Evolutionary conservation across 345 rosid genomes (phyloP).

Genomic region (Erysimum cheiranthoides): DNA sequence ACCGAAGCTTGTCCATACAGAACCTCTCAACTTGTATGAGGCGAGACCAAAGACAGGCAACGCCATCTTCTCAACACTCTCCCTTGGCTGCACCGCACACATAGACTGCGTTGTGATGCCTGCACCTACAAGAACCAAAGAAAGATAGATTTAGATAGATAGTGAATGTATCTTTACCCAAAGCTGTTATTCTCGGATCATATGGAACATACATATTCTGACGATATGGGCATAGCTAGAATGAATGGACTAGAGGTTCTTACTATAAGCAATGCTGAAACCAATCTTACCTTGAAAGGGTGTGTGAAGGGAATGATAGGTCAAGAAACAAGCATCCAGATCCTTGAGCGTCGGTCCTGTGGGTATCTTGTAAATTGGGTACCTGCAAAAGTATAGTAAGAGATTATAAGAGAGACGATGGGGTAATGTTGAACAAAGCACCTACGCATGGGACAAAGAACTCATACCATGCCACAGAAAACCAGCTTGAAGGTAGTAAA

Average conservation of each 20-base stretch:
- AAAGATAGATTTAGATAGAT: background rate
- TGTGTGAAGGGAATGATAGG: constrained; percentile 78
- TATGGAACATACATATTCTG: background rate
- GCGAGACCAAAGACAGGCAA: constrained; percentile 82
- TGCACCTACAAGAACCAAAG: constrained; percentile 41
- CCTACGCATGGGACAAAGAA: background rate
- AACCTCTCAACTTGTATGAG: constrained; percentile 77
- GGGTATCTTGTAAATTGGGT: constrained; percentile 94
- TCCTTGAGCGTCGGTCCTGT: constrained; percentile 87
- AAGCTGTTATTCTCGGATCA: background rate
- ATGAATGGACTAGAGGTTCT: constrained; percentile 1
- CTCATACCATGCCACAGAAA: constrained; percentile 92
- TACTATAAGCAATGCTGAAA: constrained; percentile 7
- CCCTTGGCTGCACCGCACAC: constrained; percentile 25
- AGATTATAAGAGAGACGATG: constrained; percentile 7
- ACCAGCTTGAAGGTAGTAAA: constrained; percentile 77
- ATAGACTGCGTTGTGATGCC: constrained; percentile 40
- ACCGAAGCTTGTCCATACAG: constrained; percentile 76
- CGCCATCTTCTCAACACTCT: constrained; percentile 48
- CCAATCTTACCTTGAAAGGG: constrained; percentile 56
- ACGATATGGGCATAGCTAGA: background rate
- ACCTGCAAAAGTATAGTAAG: constrained; percentile 52
- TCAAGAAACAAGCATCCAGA: constrained; percentile 93
- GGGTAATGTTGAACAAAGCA: constrained; percentile 1
- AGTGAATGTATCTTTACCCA: background rate